Conservation (phyloP, 805 yeast species). For the Metschnikowia corniflorae region DNA sequence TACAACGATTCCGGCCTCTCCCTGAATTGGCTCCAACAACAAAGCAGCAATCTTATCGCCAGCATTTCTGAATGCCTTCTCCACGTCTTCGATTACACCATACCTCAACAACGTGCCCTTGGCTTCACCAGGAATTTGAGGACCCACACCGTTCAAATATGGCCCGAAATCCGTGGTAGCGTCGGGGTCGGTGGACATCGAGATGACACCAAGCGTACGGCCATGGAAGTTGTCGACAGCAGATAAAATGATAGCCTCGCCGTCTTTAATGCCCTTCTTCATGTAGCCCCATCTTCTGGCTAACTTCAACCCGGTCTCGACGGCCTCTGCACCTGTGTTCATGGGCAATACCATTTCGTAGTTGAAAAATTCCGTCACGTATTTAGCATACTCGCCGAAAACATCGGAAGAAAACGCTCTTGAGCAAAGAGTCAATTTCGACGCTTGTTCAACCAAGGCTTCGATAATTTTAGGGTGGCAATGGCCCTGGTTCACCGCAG, state of each 20-base stretch:
- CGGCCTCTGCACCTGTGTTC: constrained; percentile 99
- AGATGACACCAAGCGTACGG: constrained; percentile 89
- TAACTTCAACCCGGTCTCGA: constrained; percentile 87
- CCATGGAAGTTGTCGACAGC: constrained; percentile 95
- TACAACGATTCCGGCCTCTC: constrained; percentile 97
- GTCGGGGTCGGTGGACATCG: constrained; percentile 95
- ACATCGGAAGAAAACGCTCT: constrained; percentile 90
- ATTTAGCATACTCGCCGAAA: constrained; percentile 84
- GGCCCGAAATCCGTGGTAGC: constrained; percentile 90
- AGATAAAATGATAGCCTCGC: constrained; percentile 82
- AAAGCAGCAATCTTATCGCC: constrained; percentile 91
- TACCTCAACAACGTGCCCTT: constrained; percentile 63
- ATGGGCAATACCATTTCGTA: constrained; percentile 94
- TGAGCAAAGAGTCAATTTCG: constrained; percentile 77
- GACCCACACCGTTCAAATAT: constrained; percentile 77
- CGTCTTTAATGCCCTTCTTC: constrained; percentile 75
- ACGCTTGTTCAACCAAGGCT: constrained; percentile 86
- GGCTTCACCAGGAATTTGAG: constrained; percentile 72
- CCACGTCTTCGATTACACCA: constrained; percentile 83
- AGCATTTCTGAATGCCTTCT: constrained; percentile 71
- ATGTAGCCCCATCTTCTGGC: constrained; percentile 98
- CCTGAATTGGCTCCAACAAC: constrained; percentile 92
- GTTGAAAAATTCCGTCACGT: constrained; percentile 79
- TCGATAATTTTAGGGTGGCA: constrained; percentile 89
- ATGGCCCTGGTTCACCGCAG: constrained; percentile 97